Percentiles rank a stretch among this genome's conserved stretches.
Conservation (phyloP, 139 green algal species). For the Asterochloris erici region DNA sequence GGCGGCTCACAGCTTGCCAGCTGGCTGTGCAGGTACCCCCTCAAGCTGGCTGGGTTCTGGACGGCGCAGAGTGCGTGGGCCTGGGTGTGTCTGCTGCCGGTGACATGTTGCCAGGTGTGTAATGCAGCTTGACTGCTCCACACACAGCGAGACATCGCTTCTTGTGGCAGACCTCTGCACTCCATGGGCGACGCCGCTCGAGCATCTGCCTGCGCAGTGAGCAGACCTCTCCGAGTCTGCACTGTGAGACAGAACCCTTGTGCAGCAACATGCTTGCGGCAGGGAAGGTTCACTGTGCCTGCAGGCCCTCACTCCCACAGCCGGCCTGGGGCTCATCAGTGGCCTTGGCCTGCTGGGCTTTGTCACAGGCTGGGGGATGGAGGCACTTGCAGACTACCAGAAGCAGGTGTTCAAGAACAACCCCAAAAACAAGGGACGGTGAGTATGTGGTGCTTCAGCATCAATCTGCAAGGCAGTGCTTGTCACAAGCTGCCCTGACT, state of each 20-base stretch:
- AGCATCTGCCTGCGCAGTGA: too few relatives aligned
- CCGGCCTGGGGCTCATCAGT: background rate
- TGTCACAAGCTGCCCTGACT: too few relatives aligned
- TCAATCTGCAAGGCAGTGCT: too few relatives aligned
- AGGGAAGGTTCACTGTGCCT: background rate
- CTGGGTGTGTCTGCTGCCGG: slow-evolving; percentile 31
- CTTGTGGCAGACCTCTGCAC: too few relatives aligned
- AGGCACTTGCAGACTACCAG: background rate
- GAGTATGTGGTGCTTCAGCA: slow-evolving; percentile 11
- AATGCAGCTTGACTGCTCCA: too few relatives aligned
- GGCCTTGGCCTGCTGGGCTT: background rate
- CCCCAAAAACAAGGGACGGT: background rate
- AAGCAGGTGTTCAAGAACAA: background rate
- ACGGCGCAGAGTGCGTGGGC: slow-evolving; percentile 32
- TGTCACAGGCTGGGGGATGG: background rate
- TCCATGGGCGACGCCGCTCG: too few relatives aligned
- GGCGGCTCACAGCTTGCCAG: background rate
- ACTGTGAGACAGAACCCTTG: too few relatives aligned
- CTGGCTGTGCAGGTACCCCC: slow-evolving; percentile 14
- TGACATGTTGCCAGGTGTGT: slow-evolving; percentile 16
- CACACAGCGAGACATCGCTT: too few relatives aligned
- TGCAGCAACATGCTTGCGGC: too few relatives aligned
- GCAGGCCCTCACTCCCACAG: background rate
- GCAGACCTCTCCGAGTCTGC: too few relatives aligned
- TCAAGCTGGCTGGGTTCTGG: slow-evolving; percentile 36